Base-by-base conservation (phyloP, 1,139 yeast species). In the Ogataea hybrid region DNA sequence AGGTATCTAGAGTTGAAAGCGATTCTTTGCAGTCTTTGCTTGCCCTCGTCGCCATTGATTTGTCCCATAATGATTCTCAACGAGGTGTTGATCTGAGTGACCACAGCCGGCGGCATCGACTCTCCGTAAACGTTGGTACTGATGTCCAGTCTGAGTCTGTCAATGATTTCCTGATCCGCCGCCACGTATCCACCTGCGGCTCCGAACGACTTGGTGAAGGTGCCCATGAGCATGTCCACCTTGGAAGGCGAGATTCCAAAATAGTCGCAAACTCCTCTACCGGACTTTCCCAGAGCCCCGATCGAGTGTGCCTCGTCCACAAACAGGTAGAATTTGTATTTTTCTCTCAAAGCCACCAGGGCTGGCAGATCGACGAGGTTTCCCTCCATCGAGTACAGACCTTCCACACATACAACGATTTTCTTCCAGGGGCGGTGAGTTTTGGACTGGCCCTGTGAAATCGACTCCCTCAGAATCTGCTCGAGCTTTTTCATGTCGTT, bases 161-260 rank as follows among this genome's bases (percentile, higher is more conserved):
- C 90, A 44, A 90, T 84, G 34, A 87, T 68, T 39, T 64, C 67
- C 58, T 79, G 75, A 51, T 75, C 74, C 40, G 84, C 95, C 17
- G 96, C 94, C 51, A 92, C 71, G 62, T 92, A 92, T 37, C 98
- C 99, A 59, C 99, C 99, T 35, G 97, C 89, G 22, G 98, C 97
- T 59, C 99, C 98, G 65, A 92, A 92, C 5, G 97, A 88, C 67
- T 92, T 92, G 41, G 98, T 94, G 46, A 94, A 77, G 7, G 99
- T 92, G 38, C 99, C 99, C 99, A 92, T 92, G 54, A 92, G 69
- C 48, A 94, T 69, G 65, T 92, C 99, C 41, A 92, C 73, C 39
- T 79, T 77, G 16, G 69, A 63, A 29, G 97, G 92, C 51, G 81
- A 77, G 43, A 92, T 77, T 36, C 83, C 83, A 61, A 85, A 92